These are phyloP conservation scores for Stellera chamaejasme DNA, from an alignment of 345 rosid species.

Conservation along the genomic window DNA sequence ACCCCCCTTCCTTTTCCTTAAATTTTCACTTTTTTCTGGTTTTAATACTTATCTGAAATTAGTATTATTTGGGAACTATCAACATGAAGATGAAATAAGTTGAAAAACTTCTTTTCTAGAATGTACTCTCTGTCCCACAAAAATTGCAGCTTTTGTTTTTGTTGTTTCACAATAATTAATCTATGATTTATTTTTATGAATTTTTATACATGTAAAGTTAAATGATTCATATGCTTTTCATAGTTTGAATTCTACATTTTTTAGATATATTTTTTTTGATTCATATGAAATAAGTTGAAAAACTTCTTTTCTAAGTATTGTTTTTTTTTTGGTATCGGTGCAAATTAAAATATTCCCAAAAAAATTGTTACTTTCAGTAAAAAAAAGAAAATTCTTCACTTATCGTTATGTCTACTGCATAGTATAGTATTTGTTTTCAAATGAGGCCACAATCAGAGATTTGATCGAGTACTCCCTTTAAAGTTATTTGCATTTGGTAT, in stretches of 20 bases:
- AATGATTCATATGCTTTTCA: no score
- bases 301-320: background rate
- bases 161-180: no score
- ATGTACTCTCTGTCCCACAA: background rate
- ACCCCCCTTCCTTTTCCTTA: no score
- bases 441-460: constrained; percentile 6
- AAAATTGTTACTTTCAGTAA: no score
- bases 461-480: background rate
- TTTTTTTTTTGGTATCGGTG: background rate
- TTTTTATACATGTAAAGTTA: no score
- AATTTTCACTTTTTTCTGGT: no score
- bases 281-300: background rate
- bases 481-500: background rate
- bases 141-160: no score
- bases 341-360: background rate
- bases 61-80: background rate
- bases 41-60: no score
- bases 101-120: background rate
- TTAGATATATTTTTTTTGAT: background rate
- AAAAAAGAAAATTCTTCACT: background rate
- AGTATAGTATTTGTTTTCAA: background rate
- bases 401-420: background rate
- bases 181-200: no score
- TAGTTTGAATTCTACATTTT: no score
- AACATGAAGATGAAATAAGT: background rate